Base-by-base conservation (phyloP, 495 filamentous ascomycete genomes). In the Amniculicola lignicola region DNA sequence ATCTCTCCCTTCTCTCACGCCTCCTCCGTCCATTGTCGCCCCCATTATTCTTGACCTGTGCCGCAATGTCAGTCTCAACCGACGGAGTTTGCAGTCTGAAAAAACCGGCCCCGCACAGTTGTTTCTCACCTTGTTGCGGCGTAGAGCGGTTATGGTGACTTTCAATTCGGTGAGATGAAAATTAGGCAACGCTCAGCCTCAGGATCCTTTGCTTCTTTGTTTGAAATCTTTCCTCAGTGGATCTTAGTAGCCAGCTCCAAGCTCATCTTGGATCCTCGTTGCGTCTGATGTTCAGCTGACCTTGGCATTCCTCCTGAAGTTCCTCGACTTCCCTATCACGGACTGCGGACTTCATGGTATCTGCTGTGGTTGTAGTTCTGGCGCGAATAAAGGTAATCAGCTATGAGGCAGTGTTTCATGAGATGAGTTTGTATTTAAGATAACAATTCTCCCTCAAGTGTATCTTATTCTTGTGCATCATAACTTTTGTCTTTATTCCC, bases 241-340 rank as follows among this genome's bases (percentile, higher is more conserved):
- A 7, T 31, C 25, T 28, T 53, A 39, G 50, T 25, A 21, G 16
- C 42, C 33, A n/a, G 22, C 19, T 44, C 52, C 53, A 56, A 29
- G 43, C 53, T 48, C 22, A 24, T 15, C 40, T 47, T 9, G 41
- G 42, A 38, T 46, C 19, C 27, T 38, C 7, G 22, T 56, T 14
- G 53, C 50, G 50, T 54, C 21, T 40, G 16, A 23, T 33, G 16
- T 29, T 48, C 53, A 48, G 53, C 53, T 56, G 41, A 23, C 23
- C 53, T 56, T 56, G 52, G 42, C 53, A 27, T n/a, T 18, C 14
- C 37, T 16, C 19, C 25, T 3, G n/a, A n/a, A n/a, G n/a, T n/a
- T n/a, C n/a, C n/a, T n/a, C n/a, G n/a, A n/a, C n/a, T 40, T 31
- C 16, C 16, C 7, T 6, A 2, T 3, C 7, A 4, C 2, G 21